A percentile compares a stretch with the other conserved stretches of the same genome.
phyloP scores from a whole-genome alignment of 495 filamentous ascomycete species.

The Annulohypoxylon nitens region DNA sequence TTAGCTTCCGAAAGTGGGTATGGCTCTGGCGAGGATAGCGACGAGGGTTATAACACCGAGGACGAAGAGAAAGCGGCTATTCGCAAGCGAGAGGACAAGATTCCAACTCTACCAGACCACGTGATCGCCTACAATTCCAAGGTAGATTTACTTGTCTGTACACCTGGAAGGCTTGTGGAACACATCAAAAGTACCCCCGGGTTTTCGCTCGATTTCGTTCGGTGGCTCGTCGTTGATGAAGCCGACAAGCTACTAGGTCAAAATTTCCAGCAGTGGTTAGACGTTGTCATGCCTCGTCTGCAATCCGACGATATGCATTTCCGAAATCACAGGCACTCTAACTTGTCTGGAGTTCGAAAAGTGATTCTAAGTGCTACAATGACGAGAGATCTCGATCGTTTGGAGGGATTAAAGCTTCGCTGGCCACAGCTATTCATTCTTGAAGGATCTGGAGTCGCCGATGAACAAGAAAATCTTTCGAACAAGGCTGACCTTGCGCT shows the following conservation, averaged over 20 bases:
- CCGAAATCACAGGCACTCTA: slow-evolving; percentile 65
- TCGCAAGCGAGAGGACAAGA: slow-evolving; percentile 48
- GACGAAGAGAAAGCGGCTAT: slow-evolving; percentile 48
- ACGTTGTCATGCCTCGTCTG: slow-evolving; percentile 75
- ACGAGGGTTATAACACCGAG: slow-evolving; percentile 49
- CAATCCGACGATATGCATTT: slow-evolving; percentile 58
- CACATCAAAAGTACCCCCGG: slow-evolving; percentile 86
- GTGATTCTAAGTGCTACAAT: slow-evolving; percentile 93
- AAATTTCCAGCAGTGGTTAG: slow-evolving; percentile 92
- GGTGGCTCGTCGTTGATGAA: slow-evolving; percentile 94
- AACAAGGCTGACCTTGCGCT: slow-evolving; percentile 64
- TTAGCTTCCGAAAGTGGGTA: slow-evolving; percentile 26
- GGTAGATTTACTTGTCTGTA: slow-evolving; percentile 91
- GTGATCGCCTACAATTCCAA: slow-evolving; percentile 73
- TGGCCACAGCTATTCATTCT: slow-evolving; percentile 83
- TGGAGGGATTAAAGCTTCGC: slow-evolving; percentile 78
- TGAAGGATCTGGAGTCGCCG: slow-evolving; percentile 60
- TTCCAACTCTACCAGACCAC: slow-evolving; percentile 68
- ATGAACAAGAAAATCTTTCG: slow-evolving; percentile 45
- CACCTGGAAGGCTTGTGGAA: slow-evolving; percentile 92
- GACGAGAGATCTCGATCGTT: slow-evolving; percentile 85
- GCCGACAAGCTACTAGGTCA: slow-evolving; percentile 92
- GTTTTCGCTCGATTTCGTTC: slow-evolving; percentile 78
- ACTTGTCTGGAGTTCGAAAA: slow-evolving; percentile 70
- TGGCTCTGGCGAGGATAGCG: slow-evolving; percentile 30